phyloP scores from a whole-genome alignment of 495 filamentous ascomycete species.

The Daldinia decipiens region DNA sequence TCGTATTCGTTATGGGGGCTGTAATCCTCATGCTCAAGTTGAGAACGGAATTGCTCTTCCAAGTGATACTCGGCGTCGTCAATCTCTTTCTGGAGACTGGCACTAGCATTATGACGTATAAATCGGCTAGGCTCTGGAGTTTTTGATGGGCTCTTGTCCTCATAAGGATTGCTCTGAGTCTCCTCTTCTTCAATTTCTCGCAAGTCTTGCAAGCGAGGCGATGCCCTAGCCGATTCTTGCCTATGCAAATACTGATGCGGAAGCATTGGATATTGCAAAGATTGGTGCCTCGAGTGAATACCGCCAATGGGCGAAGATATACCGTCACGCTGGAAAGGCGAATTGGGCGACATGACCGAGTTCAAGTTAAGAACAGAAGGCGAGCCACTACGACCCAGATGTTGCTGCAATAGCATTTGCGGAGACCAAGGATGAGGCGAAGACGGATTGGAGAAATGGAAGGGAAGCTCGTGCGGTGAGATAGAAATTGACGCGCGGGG shows the following conservation, averaged over 20 bases:
- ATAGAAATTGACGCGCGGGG: slow-evolving; percentile 65
- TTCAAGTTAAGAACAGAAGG: slow-evolving; percentile 63
- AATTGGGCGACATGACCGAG: slow-evolving; percentile 61
- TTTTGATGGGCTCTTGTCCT: slow-evolving; percentile 60
- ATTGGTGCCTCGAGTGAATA: slow-evolving; percentile 66
- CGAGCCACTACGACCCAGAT: slow-evolving; percentile 64
- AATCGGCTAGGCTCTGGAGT: slow-evolving; percentile 57
- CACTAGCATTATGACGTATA: slow-evolving; percentile 54
- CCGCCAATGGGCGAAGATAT: slow-evolving; percentile 52
- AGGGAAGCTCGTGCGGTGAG: slow-evolving; percentile 55
- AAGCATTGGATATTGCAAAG: slow-evolving; percentile 65
- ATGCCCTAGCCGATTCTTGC: slow-evolving; percentile 62
- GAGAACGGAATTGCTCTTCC: slow-evolving; percentile 75
- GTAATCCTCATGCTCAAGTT: slow-evolving; percentile 73
- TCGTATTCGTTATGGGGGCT: slow-evolving; percentile 63
- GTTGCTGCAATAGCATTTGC: slow-evolving; percentile 63
- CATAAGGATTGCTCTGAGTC: slow-evolving; percentile 54
- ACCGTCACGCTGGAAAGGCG: slow-evolving; percentile 62
- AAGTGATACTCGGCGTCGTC: slow-evolving; percentile 87
- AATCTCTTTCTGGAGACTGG: slow-evolving; percentile 82
- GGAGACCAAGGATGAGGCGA: slow-evolving; percentile 65
- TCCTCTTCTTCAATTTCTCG: slow-evolving; percentile 65
- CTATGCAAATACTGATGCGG: slow-evolving; percentile 63
- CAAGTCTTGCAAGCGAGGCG: slow-evolving; percentile 65
- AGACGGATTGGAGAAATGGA: slow-evolving; percentile 54